Evolutionary conservation across 2,329 filamentous ascomycete species (phyloP).

Genomic region (Sporothrix sp.): DNA sequence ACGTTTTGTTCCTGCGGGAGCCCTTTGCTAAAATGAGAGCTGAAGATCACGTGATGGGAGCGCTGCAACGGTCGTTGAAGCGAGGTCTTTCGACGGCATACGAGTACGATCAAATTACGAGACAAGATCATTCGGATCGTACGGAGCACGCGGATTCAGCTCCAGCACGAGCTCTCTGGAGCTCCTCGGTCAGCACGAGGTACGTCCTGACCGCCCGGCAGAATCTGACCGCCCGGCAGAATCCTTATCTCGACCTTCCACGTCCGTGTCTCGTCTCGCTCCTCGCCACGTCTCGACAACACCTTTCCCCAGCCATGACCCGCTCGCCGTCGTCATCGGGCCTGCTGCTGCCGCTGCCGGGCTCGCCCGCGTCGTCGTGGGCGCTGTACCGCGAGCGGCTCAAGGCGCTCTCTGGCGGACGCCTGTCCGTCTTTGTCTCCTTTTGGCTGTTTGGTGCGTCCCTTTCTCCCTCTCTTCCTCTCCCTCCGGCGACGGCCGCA

Average conservation of each 20-base stretch:
- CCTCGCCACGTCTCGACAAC: no score
- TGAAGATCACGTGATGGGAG: no score
- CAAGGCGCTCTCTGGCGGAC: slow-evolving; percentile 51
- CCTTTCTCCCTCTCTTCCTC: neutral
- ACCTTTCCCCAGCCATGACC: slow-evolving; percentile 22
- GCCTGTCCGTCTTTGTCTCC: slow-evolving; percentile 60
- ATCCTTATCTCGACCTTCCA: slow-evolving; percentile 12
- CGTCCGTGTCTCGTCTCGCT: neutral
- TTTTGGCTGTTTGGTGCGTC: slow-evolving; percentile 87
- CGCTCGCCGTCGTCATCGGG: slow-evolving; percentile 33
- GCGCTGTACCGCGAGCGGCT: slow-evolving; percentile 60
- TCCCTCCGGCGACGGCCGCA: no score
- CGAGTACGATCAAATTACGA: no score
- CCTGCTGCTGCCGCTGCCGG: slow-evolving; percentile 45
- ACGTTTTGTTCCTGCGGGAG: no score
- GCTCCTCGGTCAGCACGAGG: neutral
- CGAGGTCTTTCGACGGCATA: no score
- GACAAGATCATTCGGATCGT: no score
- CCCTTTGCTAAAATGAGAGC: no score
- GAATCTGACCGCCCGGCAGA: slow-evolving; percentile 14
- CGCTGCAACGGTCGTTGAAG: no score
- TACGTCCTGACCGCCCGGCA: neutral
- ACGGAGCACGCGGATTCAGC: no score
- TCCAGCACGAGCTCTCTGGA: no score
- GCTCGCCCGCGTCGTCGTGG: slow-evolving; percentile 57